Conservation (phyloP, 2,329 filamentous ascomycete species). For the Furcasterigmium furcatum region DNA sequence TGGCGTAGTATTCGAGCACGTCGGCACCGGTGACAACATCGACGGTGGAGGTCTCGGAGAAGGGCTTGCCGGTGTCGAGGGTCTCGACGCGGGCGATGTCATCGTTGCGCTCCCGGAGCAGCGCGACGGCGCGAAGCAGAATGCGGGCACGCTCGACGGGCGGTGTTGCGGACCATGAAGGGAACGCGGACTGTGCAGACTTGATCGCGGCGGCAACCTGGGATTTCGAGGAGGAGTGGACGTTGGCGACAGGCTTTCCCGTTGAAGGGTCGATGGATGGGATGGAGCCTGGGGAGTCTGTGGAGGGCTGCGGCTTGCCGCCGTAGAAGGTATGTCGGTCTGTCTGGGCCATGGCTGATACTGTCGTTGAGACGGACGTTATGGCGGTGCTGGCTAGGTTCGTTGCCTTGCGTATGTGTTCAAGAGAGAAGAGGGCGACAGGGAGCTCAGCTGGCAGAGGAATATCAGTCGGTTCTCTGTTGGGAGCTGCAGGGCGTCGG, state of each 20-base stretch:
- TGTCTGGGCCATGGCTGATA: conserved; percentile 1
- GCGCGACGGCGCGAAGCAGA: conserved; percentile 69
- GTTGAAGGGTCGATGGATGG: conserved; percentile 73
- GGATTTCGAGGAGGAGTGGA: conserved; percentile 64
- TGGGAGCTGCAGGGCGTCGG: too few relatives aligned
- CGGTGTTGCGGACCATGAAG: conserved; percentile 72
- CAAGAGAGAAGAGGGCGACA: too few relatives aligned
- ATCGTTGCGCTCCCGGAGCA: conserved; percentile 76
- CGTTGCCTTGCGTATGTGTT: not conserved
- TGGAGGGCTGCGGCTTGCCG: conserved; percentile 62
- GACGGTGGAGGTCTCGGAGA: conserved; percentile 78
- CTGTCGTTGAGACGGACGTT: too few relatives aligned
- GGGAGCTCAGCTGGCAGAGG: too few relatives aligned
- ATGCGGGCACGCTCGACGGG: conserved; percentile 73
- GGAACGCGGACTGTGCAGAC: conserved; percentile 70
- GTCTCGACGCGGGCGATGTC: conserved; percentile 78
- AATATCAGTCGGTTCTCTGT: too few relatives aligned
- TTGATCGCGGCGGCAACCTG: conserved; percentile 71
- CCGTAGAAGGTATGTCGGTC: conserved; percentile 67
- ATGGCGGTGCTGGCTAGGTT: too few relatives aligned
- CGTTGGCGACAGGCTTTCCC: conserved; percentile 62
- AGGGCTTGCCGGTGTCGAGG: conserved; percentile 82
- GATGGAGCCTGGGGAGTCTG: conserved; percentile 60
- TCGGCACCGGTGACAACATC: conserved; percentile 82
- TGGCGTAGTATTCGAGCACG: conserved; percentile 83